phyloP scores from a whole-genome alignment of 2,329 filamentous ascomycete species.

The Cryphonectria parasitica region DNA sequence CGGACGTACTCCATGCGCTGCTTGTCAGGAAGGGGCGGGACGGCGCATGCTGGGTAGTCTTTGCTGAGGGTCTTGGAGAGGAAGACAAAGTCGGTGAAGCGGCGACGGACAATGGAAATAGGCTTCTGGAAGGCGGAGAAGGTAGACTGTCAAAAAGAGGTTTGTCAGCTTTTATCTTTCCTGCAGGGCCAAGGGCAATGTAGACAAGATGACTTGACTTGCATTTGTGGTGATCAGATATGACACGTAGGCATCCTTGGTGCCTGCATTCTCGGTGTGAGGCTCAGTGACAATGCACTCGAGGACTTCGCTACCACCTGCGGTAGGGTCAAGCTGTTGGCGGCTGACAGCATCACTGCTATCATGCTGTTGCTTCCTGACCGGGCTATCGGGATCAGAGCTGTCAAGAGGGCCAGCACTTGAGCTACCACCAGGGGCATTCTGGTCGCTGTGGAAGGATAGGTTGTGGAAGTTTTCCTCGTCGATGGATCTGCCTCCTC shows the following conservation, averaged over 20 bases:
- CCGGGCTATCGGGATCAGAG: slow-evolving; percentile 34
- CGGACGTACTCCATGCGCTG: slow-evolving; percentile 99
- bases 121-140: slow-evolving; percentile 90
- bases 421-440: slow-evolving; percentile 43
- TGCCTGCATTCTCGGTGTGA: slow-evolving; percentile 93
- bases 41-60: slow-evolving; percentile 89
- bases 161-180: slow-evolving; percentile 1
- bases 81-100: slow-evolving; percentile 98
- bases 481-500: slow-evolving; percentile 43
- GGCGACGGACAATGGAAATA: slow-evolving; percentile 78
- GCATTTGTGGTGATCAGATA: slow-evolving; percentile 93
- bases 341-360: slow-evolving; percentile 52
- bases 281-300: slow-evolving; percentile 84
- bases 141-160: slow-evolving; percentile 67
- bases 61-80: slow-evolving; percentile 87
- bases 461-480: slow-evolving; percentile 80
- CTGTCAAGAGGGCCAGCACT: slow-evolving; percentile 31
- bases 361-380: slow-evolving; percentile 41
- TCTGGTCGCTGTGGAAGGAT: slow-evolving; percentile 73
- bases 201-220: neutral
- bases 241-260: slow-evolving; percentile 95
- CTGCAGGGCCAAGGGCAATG: slow-evolving; percentile 4
- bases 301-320: slow-evolving; percentile 70
- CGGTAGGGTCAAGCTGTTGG: slow-evolving; percentile 61
- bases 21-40: slow-evolving; percentile 95